Percentiles rank a stretch among this genome's conserved stretches.
These are phyloP conservation scores for Metarhizium guizhouense DNA, from an alignment of 2,329 filamentous ascomycete species.

Conservation along the genomic window DNA sequence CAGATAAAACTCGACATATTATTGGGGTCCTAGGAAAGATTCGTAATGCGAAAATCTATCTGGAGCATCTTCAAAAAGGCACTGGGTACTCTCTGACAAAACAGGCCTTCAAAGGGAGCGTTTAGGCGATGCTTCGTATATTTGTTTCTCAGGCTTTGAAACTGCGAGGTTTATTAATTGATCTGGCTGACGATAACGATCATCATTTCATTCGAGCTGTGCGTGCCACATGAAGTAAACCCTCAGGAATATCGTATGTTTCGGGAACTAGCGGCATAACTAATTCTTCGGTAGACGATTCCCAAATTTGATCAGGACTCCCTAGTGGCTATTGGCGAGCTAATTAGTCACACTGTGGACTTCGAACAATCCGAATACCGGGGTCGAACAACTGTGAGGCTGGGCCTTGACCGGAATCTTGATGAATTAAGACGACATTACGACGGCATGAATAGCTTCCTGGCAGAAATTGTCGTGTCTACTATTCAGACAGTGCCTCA, in stretches of 20 bases:
- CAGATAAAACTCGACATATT: slow-evolving; percentile 43
- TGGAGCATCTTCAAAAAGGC: slow-evolving; percentile 69
- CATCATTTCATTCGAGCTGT: slow-evolving; percentile 1
- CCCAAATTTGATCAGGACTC: slow-evolving; percentile 48
- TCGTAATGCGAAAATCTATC: slow-evolving; percentile 62
- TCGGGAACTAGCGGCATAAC: not conserved
- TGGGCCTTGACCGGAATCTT: slow-evolving; percentile 63
- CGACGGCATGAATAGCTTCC: slow-evolving; percentile 64
- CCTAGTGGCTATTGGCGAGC: slow-evolving; percentile 57
- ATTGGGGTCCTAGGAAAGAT: slow-evolving; percentile 57
- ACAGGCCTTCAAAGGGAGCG: slow-evolving; percentile 50
- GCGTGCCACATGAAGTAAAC: not conserved
- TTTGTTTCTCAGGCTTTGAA: slow-evolving; percentile 67
- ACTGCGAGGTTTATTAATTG: slow-evolving; percentile 51
- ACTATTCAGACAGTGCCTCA: slow-evolving; percentile 55
- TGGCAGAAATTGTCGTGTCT: slow-evolving; percentile 58
- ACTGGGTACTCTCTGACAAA: slow-evolving; percentile 44
- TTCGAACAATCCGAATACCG: slow-evolving; percentile 67
- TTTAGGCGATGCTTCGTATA: slow-evolving; percentile 62
- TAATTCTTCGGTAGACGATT: slow-evolving; percentile 17
- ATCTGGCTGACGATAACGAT: slow-evolving; percentile 6
- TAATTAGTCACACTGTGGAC: slow-evolving; percentile 68
- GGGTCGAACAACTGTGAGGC: slow-evolving; percentile 62
- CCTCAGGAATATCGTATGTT: not conserved
- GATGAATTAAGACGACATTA: slow-evolving; percentile 73